Evolutionary conservation across 1,139 yeast genomes (phyloP).

Genomic region (Nakaseomyces sp.): DNA sequence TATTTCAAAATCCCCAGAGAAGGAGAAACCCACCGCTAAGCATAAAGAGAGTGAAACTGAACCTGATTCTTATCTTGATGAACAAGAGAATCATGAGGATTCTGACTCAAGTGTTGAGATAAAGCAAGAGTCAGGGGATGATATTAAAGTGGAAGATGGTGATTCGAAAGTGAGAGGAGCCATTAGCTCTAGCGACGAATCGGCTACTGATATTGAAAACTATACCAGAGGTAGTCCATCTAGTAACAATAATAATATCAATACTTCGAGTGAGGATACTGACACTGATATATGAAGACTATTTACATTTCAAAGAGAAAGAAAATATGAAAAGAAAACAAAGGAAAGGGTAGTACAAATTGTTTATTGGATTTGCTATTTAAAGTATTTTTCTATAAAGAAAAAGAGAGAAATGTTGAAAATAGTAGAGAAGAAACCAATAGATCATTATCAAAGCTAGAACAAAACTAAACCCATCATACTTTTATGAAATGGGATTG

Average conservation of each 20-base stretch:
- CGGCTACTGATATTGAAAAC: not conserved
- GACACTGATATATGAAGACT: not conserved
- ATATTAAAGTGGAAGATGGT: not conserved
- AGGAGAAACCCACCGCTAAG: not conserved
- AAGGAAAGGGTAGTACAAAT: slow-evolving; percentile 13
- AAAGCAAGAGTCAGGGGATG: not conserved
- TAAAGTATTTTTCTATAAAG: not conserved
- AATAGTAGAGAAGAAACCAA: too few relatives aligned
- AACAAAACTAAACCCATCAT: not conserved
- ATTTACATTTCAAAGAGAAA: too few relatives aligned
- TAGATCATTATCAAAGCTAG: not conserved
- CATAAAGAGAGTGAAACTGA: not conserved
- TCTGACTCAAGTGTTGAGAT: not conserved
- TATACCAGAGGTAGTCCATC: not conserved
- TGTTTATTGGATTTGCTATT: slow-evolving; percentile 4
- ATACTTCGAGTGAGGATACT: not conserved
- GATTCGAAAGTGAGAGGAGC: not conserved
- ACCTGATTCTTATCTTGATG: not conserved
- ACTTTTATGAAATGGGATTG: too few relatives aligned
- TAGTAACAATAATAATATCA: not conserved
- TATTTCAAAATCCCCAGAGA: slow-evolving; percentile 7
- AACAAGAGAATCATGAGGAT: not conserved
- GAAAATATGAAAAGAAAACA: too few relatives aligned
- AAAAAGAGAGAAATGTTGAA: too few relatives aligned
- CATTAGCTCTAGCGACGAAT: not conserved